phyloP scores from a whole-genome alignment of 495 filamentous ascomycete species.

The Hypoxylon crocopeplum region DNA sequence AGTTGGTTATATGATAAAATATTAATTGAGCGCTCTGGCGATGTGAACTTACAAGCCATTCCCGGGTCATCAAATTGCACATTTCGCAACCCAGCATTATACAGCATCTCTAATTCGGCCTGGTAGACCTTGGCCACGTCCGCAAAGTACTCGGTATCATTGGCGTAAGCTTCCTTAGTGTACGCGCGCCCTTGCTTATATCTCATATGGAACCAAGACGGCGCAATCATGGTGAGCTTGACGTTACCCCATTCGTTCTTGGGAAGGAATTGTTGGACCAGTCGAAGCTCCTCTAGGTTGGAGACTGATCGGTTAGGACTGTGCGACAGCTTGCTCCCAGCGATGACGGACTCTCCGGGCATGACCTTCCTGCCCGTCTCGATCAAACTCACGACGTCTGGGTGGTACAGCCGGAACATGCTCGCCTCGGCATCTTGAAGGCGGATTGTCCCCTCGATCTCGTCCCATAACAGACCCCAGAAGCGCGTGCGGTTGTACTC shows the following conservation, averaged over 20 bases:
- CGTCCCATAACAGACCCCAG: conserved; percentile 77
- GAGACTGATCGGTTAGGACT: conserved; percentile 65
- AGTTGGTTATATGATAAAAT: neutral
- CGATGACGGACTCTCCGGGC: conserved; percentile 76
- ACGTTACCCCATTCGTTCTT: conserved; percentile 66
- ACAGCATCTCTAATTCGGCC: conserved; percentile 67
- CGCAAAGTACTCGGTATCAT: conserved; percentile 73
- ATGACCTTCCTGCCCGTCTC: conserved; percentile 65
- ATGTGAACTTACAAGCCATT: conserved; percentile 67
- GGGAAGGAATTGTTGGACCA: conserved; percentile 67
- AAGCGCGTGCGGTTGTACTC: conserved; percentile 74
- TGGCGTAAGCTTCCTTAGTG: conserved; percentile 66
- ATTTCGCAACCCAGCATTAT: conserved; percentile 72
- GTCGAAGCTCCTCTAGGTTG: conserved; percentile 73
- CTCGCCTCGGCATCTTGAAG: conserved; percentile 70
- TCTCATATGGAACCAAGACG: conserved; percentile 75
- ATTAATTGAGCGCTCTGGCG: neutral
- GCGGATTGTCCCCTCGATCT: conserved; percentile 66
- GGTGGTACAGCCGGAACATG: conserved; percentile 79
- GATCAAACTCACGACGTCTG: conserved; percentile 77
- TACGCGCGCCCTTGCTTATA: conserved; percentile 75
- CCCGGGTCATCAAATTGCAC: conserved; percentile 80
- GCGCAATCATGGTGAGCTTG: conserved; percentile 76
- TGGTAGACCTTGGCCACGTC: conserved; percentile 79
- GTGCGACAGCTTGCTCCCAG: conserved; percentile 75